Evolutionary conservation across 2,329 filamentous ascomycete species (phyloP).

Genomic region (Myriosclerotinia curreyana): DNA sequence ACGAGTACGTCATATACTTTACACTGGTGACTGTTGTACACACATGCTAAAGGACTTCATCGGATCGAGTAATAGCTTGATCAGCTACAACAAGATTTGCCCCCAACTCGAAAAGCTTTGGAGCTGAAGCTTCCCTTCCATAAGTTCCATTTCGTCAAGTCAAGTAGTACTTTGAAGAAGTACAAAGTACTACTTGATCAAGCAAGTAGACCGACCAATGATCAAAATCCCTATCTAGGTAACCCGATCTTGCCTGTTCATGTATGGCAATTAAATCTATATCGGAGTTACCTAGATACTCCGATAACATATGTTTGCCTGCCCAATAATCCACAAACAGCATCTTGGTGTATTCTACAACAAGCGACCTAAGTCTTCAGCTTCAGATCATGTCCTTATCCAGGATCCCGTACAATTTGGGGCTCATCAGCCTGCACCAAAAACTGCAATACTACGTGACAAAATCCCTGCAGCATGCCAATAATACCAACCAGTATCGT

Average conservation of each 20-base stretch:
- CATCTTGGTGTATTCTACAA: neutral
- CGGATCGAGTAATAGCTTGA: too few relatives aligned
- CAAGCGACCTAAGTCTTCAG: too few relatives aligned
- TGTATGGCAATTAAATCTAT: neutral
- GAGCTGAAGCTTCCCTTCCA: conserved; percentile 7
- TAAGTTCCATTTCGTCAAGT: neutral
- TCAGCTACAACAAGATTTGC: conserved; percentile 13
- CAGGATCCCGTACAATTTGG: neutral
- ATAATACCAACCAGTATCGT: neutral
- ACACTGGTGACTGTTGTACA: neutral
- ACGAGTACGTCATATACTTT: conserved; percentile 7
- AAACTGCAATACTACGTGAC: conserved; percentile 1
- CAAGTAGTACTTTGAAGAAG: neutral
- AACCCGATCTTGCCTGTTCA: conserved; percentile 4
- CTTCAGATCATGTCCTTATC: conserved; percentile 12
- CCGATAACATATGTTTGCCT: neutral
- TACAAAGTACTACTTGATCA: neutral
- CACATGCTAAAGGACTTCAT: neutral
- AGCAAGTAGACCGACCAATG: neutral
- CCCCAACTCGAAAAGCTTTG: neutral
- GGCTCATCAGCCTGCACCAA: neutral
- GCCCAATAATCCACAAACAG: neutral
- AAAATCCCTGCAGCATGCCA: neutral
- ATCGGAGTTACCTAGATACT: neutral
- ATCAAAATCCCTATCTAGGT: conserved; percentile 8